Percentiles rank a stretch among this genome's conserved stretches.
These are phyloP conservation scores for Kalanchoe fedtschenkoi DNA, from an alignment of 164 flowering plant genomes.

Conservation along the genomic window DNA sequence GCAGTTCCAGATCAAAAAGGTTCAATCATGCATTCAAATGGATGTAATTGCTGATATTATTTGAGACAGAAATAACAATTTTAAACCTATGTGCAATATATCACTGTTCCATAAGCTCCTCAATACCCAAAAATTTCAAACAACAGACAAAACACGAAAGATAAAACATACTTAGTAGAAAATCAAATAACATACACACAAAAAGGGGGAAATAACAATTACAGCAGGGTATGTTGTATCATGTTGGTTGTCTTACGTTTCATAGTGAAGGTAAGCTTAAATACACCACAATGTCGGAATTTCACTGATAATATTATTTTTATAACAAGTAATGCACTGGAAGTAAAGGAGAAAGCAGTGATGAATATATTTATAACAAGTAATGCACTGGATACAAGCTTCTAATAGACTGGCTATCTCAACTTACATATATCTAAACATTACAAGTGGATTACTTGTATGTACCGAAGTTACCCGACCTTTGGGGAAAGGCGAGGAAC, in stretches of 20 bases:
- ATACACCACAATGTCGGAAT: not conserved
- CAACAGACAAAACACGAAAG: not conserved
- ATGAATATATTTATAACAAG: too few species aligned
- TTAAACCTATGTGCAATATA: too few species aligned
- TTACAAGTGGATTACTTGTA: too few species aligned
- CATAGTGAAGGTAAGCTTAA: too few species aligned
- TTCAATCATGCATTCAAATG: not conserved
- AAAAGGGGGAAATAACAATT: not conserved
- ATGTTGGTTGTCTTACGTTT: too few species aligned
- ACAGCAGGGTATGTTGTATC: too few species aligned
- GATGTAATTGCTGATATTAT: not conserved
- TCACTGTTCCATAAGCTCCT: not conserved
- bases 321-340: not conserved
- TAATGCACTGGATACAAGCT: too few species aligned
- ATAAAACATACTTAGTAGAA: not conserved
- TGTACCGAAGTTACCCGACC: not conserved
- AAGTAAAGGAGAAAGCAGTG: too few species aligned
- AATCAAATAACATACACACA: not conserved
- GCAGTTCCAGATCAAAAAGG: not conserved
- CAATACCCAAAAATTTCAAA: not conserved
- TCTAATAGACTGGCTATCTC: too few species aligned
- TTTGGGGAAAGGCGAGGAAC: not conserved
- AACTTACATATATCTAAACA: too few species aligned
- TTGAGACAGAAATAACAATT: not conserved
- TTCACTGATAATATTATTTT: not conserved